phyloP scores from a whole-genome alignment of 139 green algal species.

The Chlorella ohadii region DNA sequence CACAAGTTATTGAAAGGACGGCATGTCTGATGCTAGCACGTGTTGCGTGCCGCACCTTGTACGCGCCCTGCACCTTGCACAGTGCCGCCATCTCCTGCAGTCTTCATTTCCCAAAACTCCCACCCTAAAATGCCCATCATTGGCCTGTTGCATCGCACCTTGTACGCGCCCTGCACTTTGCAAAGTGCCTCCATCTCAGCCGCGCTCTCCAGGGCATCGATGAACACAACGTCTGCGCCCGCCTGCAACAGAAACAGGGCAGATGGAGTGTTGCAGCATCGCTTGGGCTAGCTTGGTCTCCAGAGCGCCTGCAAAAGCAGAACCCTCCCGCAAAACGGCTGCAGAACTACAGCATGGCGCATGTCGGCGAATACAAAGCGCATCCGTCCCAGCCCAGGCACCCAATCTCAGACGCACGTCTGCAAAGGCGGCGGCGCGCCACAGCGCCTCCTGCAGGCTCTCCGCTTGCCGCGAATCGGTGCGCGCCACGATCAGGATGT shows the following conservation, averaged over 20 bases:
- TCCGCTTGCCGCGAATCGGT: conserved; percentile 82
- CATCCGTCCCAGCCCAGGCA: too few species aligned
- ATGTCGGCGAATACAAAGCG: too few species aligned
- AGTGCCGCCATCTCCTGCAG: conserved; percentile 93
- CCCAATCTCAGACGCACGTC: conserved; percentile 51
- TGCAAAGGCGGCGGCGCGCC: conserved; percentile 83
- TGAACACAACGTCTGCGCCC: conserved; percentile 95
- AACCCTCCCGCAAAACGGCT: too few species aligned
- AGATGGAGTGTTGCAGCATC: too few species aligned
- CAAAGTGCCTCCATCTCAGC: conserved; percentile 89
- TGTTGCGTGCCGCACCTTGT: conserved; percentile 13
- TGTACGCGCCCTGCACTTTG: conserved; percentile 18
- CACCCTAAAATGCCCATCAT: too few species aligned
- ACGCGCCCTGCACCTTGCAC: conserved; percentile 24
- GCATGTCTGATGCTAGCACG: too few species aligned
- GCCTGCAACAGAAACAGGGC: not conserved
- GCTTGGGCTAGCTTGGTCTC: too few species aligned
- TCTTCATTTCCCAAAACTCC: too few species aligned
- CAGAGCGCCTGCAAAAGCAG: too few species aligned
- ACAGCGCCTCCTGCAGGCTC: conserved; percentile 81
- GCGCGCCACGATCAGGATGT: conserved; percentile 93
- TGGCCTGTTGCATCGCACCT: not conserved
- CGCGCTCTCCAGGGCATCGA: conserved; percentile 89
- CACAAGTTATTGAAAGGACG: too few species aligned
- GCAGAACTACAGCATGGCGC: too few species aligned